phyloP scores from a whole-genome alignment of 179 eudicot species.

The Vitellaria paradoxa region DNA sequence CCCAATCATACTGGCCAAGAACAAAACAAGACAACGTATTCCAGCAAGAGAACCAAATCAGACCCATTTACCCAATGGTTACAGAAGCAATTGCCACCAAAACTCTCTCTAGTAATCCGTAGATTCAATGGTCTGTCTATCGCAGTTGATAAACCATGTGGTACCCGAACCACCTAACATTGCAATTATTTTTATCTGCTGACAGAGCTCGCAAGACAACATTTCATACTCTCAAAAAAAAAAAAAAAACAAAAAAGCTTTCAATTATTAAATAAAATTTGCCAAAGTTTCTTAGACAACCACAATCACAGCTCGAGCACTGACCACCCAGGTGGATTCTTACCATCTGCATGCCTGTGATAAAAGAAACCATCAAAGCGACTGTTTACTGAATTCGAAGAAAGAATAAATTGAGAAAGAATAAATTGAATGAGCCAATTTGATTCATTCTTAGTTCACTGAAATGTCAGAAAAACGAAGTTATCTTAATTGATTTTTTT shows the following conservation, averaged over 20 bases:
- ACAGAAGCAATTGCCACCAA: background rate
- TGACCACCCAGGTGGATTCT: no score
- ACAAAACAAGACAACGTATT: background rate
- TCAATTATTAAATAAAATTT: background rate
- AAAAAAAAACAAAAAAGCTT: no score
- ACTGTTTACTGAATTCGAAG: no score
- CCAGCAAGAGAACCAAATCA: background rate
- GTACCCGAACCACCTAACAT: no score
- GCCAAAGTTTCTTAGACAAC: background rate
- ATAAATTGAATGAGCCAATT: no score
- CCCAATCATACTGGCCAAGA: no score
- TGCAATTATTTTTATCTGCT: no score
- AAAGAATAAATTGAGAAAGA: no score
- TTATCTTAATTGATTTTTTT: background rate
- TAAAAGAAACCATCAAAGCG: slow-evolving; percentile 4
- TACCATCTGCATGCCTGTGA: background rate
- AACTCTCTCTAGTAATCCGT: background rate
- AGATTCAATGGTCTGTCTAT: background rate
- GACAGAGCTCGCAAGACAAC: no score
- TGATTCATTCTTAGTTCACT: background rate
- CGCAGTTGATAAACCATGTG: background rate
- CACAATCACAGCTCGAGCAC: no score
- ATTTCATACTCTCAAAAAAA: background rate
- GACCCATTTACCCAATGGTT: background rate
- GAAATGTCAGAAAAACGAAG: background rate